Evolutionary conservation across 179 eudicot species (phyloP).

Genomic region (Heliamphora pulchella): DNA sequence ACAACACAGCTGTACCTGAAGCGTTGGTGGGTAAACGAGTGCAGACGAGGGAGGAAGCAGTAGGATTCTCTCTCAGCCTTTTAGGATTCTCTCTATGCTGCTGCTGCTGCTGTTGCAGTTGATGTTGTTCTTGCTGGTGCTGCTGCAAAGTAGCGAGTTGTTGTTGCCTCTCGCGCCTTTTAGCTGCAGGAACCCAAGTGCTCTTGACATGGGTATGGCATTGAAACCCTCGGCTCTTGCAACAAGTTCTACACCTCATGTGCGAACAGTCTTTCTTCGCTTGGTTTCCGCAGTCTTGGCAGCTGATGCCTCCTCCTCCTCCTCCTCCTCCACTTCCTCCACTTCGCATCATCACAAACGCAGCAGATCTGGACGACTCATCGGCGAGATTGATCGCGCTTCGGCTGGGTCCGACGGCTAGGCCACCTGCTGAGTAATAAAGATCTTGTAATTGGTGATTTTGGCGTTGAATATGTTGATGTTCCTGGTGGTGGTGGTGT

Average conservation of each 20-base stretch:
- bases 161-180: conserved; percentile 59
- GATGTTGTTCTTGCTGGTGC: conserved; percentile 15
- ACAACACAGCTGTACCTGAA: conserved; percentile 15
- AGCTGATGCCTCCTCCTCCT: conserved; percentile 39
- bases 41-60: conserved; percentile 28
- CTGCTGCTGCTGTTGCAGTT: conserved; percentile 4
- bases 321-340: conserved; percentile 13
- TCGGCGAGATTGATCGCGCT: conserved; percentile 9
- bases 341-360: conserved; percentile 29
- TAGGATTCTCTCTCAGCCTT: conserved; percentile 21
- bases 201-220: conserved; percentile 80
- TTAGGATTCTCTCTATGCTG: conserved; percentile 12
- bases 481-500: not conserved
- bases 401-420: conserved; percentile 25
- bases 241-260: conserved; percentile 87
- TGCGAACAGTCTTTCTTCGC: conserved; percentile 78
- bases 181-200: conserved; percentile 89
- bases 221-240: conserved; percentile 73
- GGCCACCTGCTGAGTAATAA: conserved; percentile 28
- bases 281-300: conserved; percentile 92
- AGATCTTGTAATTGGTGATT: conserved; percentile 28
- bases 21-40: conserved; percentile 30
- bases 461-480: conserved; percentile 9
- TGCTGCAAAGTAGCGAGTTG: conserved; percentile 23
- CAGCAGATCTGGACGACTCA: conserved; percentile 26